These are phyloP conservation scores for Chlamydomonas incerta DNA, from an alignment of 139 green algal genomes.

Conservation along the genomic window DNA sequence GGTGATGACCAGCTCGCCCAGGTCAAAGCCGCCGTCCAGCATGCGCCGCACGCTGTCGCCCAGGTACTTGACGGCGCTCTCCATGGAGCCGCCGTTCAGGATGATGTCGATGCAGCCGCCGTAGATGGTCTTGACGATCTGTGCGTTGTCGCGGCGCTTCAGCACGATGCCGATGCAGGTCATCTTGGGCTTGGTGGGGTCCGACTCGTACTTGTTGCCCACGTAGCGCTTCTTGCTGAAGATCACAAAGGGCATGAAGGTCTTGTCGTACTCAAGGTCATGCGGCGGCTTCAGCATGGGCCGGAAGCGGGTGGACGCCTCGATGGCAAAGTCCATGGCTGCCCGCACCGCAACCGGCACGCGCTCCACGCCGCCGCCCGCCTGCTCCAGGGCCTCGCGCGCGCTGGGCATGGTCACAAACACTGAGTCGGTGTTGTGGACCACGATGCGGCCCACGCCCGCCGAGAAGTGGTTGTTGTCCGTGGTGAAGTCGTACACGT, in stretches of 20 bases:
- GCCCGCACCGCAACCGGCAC: too few relatives aligned
- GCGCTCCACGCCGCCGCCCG: too few relatives aligned
- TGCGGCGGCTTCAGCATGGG: constrained; percentile 24
- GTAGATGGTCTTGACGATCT: constrained; percentile 43
- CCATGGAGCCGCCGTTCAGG: background rate
- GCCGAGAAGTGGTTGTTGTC: background rate
- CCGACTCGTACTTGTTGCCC: constrained; percentile 40
- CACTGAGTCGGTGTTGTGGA: constrained; percentile 37
- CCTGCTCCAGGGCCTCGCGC: background rate
- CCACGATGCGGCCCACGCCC: background rate
- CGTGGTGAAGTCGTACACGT: constrained; percentile 9
- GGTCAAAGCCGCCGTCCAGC: background rate
- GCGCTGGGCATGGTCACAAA: constrained; percentile 19
- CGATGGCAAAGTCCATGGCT: background rate
- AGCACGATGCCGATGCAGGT: constrained; percentile 48
- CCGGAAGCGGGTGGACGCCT: background rate
- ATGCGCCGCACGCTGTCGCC: background rate
- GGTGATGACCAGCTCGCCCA: constrained; percentile 24
- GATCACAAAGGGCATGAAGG: constrained; percentile 37
- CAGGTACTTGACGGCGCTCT: background rate
- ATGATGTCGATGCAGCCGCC: constrained; percentile 41
- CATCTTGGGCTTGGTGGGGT: constrained; percentile 12
- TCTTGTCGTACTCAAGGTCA: constrained; percentile 51
- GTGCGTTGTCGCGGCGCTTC: constrained; percentile 40
- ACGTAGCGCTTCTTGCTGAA: constrained; percentile 51